A percentile compares a stretch with the other conserved stretches of the same genome.
phyloP scores from a whole-genome alignment of 805 yeast genomes.

The Zygoascus biomembranicola region DNA sequence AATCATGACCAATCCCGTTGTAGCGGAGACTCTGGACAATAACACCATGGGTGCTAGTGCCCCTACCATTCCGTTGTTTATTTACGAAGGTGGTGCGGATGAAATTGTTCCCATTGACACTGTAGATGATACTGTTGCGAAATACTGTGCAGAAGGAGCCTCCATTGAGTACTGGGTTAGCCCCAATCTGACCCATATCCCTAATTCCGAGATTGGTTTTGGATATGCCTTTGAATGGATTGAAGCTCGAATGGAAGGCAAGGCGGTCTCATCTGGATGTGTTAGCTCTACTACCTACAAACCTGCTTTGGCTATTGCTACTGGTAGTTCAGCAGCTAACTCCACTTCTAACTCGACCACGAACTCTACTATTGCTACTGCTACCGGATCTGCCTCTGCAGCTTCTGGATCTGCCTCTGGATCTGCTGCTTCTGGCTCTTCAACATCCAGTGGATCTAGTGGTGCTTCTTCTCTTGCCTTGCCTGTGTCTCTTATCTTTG shows the following conservation, averaged over 20 bases:
- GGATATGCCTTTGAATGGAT: conserved; percentile 12
- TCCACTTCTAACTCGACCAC: not conserved
- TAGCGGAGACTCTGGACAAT: conserved; percentile 10
- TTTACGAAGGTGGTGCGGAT: conserved; percentile 20
- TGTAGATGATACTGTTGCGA: conserved; percentile 14
- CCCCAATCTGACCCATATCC: conserved; percentile 11
- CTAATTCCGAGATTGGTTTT: conserved; percentile 9
- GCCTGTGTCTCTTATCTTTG: not conserved
- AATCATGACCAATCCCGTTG: conserved; percentile 9
- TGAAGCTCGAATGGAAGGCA: conserved; percentile 5
- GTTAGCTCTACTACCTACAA: conserved; percentile 9
- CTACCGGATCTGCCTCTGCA: conserved; percentile 1
- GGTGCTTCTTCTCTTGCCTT: not conserved
- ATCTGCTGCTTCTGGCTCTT: not conserved
- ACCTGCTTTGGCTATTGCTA: not conserved
- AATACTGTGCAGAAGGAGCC: conserved; percentile 16
- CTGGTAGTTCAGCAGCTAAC: conserved; percentile 3
- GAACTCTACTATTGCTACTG: conserved; percentile 1
- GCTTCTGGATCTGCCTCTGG: not conserved
- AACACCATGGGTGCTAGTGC: conserved; percentile 13
- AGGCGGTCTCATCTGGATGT: conserved; percentile 6
- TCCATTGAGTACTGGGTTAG: conserved; percentile 7
- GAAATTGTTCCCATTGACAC: conserved; percentile 14
- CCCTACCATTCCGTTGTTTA: conserved; percentile 17
- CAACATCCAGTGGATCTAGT: not conserved